These are phyloP conservation scores for Termitomyces sp. DNA, from an alignment of 768 basidiomycete genomes.

Conservation along the genomic window DNA sequence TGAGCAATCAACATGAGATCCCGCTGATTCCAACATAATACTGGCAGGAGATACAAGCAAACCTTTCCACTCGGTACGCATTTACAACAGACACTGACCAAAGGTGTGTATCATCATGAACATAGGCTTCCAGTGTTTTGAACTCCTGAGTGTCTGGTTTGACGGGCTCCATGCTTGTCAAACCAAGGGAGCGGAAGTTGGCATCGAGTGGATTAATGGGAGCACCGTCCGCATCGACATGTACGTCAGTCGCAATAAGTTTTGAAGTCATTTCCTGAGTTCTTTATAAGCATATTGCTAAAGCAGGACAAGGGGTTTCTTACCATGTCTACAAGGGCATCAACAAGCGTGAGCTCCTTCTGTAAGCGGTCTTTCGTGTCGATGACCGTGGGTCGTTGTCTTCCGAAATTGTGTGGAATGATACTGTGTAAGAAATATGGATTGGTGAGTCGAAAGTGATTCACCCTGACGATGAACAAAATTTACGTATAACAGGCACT, in stretches of 20 bases:
- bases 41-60: neutral
- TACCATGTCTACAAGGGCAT: constrained; percentile 64
- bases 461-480: neutral
- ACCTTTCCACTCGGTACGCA: constrained; percentile 57
- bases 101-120: constrained; percentile 54
- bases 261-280: constrained; percentile 54
- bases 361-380: constrained; percentile 32
- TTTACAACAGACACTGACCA: constrained; percentile 42
- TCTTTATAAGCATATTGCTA: neutral
- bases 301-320: neutral
- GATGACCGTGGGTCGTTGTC: constrained; percentile 44
- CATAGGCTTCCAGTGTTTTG: constrained; percentile 42
- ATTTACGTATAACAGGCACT: constrained; percentile 55
- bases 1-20: neutral
- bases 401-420: constrained; percentile 62
- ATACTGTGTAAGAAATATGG: constrained; percentile 33
- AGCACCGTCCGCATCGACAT: constrained; percentile 40
- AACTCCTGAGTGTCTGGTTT: constrained; percentile 40
- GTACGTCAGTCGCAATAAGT: constrained; percentile 38
- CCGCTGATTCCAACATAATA: neutral
- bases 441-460: neutral
- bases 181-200: constrained; percentile 48
- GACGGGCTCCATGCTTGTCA: constrained; percentile 51
- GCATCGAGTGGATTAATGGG: constrained; percentile 55
- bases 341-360: constrained; percentile 58